These are phyloP conservation scores for Beauveria sp. DNA, from an alignment of 2,329 filamentous ascomycete species.

Conservation along the genomic window DNA sequence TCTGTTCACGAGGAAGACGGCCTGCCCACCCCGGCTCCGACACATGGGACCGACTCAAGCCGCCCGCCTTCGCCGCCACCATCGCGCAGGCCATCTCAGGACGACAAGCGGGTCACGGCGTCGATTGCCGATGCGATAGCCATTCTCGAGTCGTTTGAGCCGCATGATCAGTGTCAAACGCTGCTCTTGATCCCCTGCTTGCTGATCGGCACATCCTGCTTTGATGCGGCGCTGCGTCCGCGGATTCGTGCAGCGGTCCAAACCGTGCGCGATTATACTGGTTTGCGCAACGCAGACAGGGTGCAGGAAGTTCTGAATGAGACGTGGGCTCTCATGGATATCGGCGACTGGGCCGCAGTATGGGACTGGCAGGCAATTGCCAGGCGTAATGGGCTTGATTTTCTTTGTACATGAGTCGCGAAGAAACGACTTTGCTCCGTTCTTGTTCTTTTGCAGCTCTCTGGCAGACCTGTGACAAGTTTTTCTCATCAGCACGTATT, in stretches of 20 bases:
- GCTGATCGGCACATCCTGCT: conserved; percentile 53
- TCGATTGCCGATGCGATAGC: conserved; percentile 50
- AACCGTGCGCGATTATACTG: conserved; percentile 50
- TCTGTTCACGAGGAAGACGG: conserved; percentile 32
- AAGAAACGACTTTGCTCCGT: not conserved
- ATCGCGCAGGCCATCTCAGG: conserved; percentile 37
- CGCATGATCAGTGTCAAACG: conserved; percentile 51
- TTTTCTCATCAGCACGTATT: not conserved
- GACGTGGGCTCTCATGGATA: conserved; percentile 52
- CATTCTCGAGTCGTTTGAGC: conserved; percentile 47
- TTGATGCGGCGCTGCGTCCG: conserved; percentile 44
- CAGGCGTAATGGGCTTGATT: conserved; percentile 44
- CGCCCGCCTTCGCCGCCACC: conserved; percentile 35
- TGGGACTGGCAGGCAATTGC: conserved; percentile 60
- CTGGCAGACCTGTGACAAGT: not conserved
- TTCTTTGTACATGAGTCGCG: conserved; percentile 38
- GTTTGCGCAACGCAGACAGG: conserved; percentile 50
- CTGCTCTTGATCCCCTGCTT: conserved; percentile 54
- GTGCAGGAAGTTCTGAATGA: conserved; percentile 47
- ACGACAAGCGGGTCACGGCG: conserved; percentile 43
- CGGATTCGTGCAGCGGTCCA: conserved; percentile 42
- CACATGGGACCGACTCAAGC: conserved; percentile 13
- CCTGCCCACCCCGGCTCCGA: conserved; percentile 13
- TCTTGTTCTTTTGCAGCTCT: not conserved
- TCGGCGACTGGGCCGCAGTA: conserved; percentile 47